Percentiles rank a stretch among this genome's conserved stretches.
Conservation (phyloP, 495 filamentous ascomycete genomes). For the Xylaria bambusicola region DNA sequence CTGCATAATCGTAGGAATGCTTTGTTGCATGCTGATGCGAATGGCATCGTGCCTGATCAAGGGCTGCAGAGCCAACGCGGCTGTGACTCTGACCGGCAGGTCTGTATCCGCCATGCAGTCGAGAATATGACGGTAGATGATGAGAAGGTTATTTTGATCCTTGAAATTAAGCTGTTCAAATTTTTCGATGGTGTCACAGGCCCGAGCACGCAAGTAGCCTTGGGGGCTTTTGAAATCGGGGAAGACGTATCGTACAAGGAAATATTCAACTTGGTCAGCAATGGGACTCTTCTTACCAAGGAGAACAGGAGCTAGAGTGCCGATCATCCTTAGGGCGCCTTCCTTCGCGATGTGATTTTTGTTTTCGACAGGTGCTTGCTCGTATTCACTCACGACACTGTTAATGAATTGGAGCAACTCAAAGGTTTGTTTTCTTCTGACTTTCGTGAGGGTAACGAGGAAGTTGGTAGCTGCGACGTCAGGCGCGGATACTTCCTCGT, state of each 20-base stretch:
- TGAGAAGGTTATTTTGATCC: slow-evolving; percentile 88
- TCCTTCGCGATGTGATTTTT: slow-evolving; percentile 96
- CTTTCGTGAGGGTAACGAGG: slow-evolving; percentile 89
- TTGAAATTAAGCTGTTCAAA: slow-evolving; percentile 96
- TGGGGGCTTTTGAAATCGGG: slow-evolving; percentile 93
- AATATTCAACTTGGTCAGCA: slow-evolving; percentile 97
- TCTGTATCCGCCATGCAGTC: slow-evolving; percentile 94
- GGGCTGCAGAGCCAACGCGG: slow-evolving; percentile 90
- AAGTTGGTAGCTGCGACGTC: slow-evolving; percentile 98
- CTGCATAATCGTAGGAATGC: slow-evolving; percentile 99
- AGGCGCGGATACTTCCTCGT: slow-evolving; percentile 93
- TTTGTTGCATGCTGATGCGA: slow-evolving; percentile 90
- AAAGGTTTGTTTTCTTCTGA: slow-evolving; percentile 93
- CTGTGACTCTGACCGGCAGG: slow-evolving; percentile 90
- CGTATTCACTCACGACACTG: slow-evolving; percentile 82
- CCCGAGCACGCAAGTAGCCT: slow-evolving; percentile 91
- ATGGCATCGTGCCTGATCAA: slow-evolving; percentile 95
- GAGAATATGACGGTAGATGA: slow-evolving; percentile 94
- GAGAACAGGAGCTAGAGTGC: slow-evolving; percentile 89
- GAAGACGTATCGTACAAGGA: slow-evolving; percentile 97
- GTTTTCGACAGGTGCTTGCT: slow-evolving; percentile 76
- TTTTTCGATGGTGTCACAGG: slow-evolving; percentile 96
- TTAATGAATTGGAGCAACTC: slow-evolving; percentile 93
- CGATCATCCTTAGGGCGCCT: slow-evolving; percentile 95
- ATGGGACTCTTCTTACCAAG: slow-evolving; percentile 97